Evolutionary conservation across 2,329 filamentous ascomycete species (phyloP), one percentile per base, ranked within the genome.

Genomic region (Fusarium algeriense): DNA sequence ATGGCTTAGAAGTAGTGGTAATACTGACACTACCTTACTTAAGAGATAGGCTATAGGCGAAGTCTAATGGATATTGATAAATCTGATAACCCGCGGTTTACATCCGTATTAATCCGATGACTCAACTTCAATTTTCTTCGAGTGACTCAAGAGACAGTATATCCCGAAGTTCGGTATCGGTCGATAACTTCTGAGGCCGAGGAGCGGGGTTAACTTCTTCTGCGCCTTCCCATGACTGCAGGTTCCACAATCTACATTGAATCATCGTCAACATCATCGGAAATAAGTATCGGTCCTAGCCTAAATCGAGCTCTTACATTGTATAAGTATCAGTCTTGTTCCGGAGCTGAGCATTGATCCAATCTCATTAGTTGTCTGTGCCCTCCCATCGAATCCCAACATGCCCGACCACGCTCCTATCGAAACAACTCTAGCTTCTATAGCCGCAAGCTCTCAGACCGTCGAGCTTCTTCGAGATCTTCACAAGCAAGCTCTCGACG

Each of bases 401-500:
- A 75, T 75, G 73, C 34, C 67, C 17, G 59, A 74, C 30, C 53
- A 71, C 30, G 58, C 63, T 5, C 41, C 45, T 7, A 75, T 80
- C n/a, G 71, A 80, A n/a, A 73, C 63, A n/a, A 73, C 78, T 17
- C 57, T 81, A 34, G 70, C 71, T 37, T 80, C 79, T 23, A 49
- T 80, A 55, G 49, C 71, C 43, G 79, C 79, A 19, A 74, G 67
- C 48, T 62, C 76, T 15, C 53, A 57, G 30, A 77, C 77, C 15
- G 61, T 74, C 11, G 59, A 74, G 13, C 71, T 80, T 13, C 78
- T 81, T 44, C 75, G 70, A 4, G 71, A 77, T 15, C 68, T 81
- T 4, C 79, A 81, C 61, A 75, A 67, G 14, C 67, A 76, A 46
- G 79, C 79, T 12, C 73, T 81, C 19, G 69, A 73, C 3, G 79